A percentile compares a stretch with the other conserved stretches of the same genome.
Conservation (phyloP, 202 grass and related monocot species). For the Brachypodium distachyon region DNA sequence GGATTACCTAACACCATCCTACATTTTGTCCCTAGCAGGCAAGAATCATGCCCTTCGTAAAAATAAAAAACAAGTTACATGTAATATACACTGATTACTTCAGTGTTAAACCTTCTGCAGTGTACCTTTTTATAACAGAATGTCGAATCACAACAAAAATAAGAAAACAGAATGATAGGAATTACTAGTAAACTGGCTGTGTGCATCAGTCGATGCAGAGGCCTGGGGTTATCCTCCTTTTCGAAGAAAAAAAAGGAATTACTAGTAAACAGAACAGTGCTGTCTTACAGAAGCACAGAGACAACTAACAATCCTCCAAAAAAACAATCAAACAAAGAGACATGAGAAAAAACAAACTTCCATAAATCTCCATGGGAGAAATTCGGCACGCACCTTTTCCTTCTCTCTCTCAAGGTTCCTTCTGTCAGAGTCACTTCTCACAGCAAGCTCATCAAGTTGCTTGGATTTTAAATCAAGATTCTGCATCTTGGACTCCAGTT, state of each 20-base stretch:
- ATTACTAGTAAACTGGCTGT: no score
- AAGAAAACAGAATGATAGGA: background rate
- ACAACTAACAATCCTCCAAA: background rate
- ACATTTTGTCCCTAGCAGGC: background rate
- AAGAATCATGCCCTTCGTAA: background rate
- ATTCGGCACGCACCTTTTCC: slow-evolving; percentile 23
- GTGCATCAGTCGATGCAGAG: no score
- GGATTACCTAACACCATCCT: background rate
- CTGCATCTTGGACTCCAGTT: no score
- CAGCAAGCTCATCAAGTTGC: slow-evolving; percentile 51
- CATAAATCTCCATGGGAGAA: background rate
- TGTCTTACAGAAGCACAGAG: background rate
- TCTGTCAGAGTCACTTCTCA: slow-evolving; percentile 37
- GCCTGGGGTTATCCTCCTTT: no score
- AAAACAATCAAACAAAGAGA: background rate
- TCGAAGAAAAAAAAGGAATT: no score
- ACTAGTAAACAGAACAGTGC: background rate
- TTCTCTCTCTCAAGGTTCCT: slow-evolving; percentile 61
- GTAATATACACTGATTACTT: background rate
- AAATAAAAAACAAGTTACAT: background rate
- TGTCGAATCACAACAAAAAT: background rate
- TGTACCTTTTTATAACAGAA: background rate
- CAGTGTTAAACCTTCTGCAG: background rate
- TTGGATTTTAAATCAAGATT: slow-evolving; percentile 45
- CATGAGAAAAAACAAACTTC: background rate